Evolutionary conservation across 1,284 basidiomycete species (phyloP), one percentile per base, ranked within the genome.

Genomic region (Marasmius sp.): DNA sequence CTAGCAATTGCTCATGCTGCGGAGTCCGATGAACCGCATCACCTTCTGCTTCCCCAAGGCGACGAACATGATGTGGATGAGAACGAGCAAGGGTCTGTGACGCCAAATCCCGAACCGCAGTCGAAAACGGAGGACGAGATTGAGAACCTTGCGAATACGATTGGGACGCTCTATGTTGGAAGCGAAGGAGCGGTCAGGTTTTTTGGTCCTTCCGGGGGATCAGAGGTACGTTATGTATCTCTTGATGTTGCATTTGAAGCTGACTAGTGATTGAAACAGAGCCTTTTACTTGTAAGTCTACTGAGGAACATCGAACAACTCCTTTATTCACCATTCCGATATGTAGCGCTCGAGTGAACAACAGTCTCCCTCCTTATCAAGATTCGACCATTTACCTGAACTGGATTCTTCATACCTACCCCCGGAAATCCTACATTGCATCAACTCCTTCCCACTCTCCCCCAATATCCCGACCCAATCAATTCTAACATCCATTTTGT

Each of bases 341-440:
- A 43, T 62, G 61, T 37, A 74, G 68, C 48, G 60, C 41, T 22
- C 48, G 59, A 47, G 6, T 58, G 14, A 38, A 57, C 33, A 48
- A 49, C 47, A 43, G 4, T 18, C 51, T n/a, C 38, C 41, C 37
- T 48, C 41, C 33, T 20, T 53, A 12, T 41, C 65, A 33, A 18
- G 49, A 49, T 53, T 56, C 38, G 27, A 60, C 8, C 48, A 47
- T 16, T 62, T 75, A 6, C 70, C 73, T 63, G 78, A 79, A 60
- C 67, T 79, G 38, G 77, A 82, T 65, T 64, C 74, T 16, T 76
- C 75, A 18, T 80, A 80, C 62, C 73, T 83, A 16, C 77, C 79
- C 2, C 66, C 72, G 48, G 77, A 78, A 66, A 75, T 82, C 60
- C 74, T 72, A 43, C 67, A 70, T 1, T 79, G 76, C 57, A 76